Conservation (phyloP, 768 basidiomycete genomes). For the Leccinellum luteum region DNA sequence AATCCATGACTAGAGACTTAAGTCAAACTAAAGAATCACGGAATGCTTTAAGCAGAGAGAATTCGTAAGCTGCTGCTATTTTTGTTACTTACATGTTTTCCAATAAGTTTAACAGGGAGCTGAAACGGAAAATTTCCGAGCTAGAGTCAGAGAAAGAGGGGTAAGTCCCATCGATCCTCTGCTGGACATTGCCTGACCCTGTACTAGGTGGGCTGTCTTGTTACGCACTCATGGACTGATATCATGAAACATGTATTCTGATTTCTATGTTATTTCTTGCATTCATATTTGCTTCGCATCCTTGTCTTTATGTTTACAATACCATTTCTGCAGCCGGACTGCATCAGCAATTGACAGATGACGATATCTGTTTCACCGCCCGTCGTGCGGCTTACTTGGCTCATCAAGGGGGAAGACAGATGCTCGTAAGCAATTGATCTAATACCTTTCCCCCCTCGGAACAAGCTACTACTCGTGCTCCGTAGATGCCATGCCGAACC, state of each 20-base stretch:
- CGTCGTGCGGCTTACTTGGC: constrained; percentile 14
- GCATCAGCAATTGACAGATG: constrained; percentile 11
- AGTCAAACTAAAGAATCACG: constrained; percentile 70
- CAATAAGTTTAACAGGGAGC: constrained; percentile 42
- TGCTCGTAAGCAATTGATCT: constrained; percentile 11
- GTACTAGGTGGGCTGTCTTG: constrained; percentile 62
- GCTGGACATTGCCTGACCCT: constrained; percentile 9
- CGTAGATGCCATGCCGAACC: neutral
- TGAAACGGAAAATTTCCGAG: constrained; percentile 70
- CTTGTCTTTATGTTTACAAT: constrained; percentile 24
- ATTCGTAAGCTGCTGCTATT: constrained; percentile 54
- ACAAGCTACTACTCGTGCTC: neutral
- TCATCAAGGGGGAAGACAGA: constrained; percentile 19
- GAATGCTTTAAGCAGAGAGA: constrained; percentile 75
- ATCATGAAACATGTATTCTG: constrained; percentile 27
- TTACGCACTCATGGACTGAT: constrained; percentile 49
- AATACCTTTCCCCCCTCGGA: neutral
- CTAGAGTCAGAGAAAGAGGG: constrained; percentile 75
- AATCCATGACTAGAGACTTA: constrained; percentile 72
- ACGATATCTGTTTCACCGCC: constrained; percentile 7
- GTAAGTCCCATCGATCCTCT: constrained; percentile 43
- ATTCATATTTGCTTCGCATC: constrained; percentile 16
- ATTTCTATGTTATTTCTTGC: constrained; percentile 22
- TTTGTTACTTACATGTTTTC: neutral
- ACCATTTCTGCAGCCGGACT: constrained; percentile 18